Percentiles rank a stretch among this genome's conserved stretches.
These are phyloP conservation scores for Linum tenue DNA, from an alignment of 345 rosid species.

Conservation along the genomic window DNA sequence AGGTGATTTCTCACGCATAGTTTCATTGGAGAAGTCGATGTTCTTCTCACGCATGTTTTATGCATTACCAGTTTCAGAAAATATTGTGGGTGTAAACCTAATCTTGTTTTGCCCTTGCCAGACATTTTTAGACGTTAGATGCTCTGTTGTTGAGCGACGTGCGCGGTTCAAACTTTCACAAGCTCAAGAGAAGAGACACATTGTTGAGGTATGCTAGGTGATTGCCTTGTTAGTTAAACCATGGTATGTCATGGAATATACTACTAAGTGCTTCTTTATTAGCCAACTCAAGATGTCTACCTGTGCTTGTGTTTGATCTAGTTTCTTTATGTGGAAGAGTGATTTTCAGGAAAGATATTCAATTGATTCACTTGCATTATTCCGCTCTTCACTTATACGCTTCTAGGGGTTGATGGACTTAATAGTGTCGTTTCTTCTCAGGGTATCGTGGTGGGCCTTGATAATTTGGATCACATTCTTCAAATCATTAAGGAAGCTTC, in stretches of 20 bases:
- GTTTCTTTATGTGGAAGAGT: not conserved
- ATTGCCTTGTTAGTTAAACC: not conserved
- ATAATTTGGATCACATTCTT: conserved; percentile 68
- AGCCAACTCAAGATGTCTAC: not conserved
- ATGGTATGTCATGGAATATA: not conserved
- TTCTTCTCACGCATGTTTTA: not conserved
- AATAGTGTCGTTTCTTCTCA: conserved; percentile 17
- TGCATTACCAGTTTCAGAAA: not conserved
- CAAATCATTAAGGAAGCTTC: conserved; percentile 49
- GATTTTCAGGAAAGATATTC: not conserved
- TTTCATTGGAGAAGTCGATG: not conserved
- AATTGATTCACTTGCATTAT: not conserved
- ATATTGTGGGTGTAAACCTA: not conserved
- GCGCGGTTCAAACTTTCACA: conserved; percentile 75
- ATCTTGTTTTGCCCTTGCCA: conserved; percentile 16
- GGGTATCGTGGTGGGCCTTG: conserved; percentile 85
- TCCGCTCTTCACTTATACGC: not conserved
- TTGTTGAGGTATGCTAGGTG: conserved; percentile 60
- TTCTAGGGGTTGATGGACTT: not conserved
- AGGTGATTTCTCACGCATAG: conserved; percentile 38
- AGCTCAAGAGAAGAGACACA: conserved; percentile 73
- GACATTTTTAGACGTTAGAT: conserved; percentile 90
- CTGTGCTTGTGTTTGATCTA: not conserved
- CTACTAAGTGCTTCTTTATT: not conserved
- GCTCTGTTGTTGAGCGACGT: conserved; percentile 87